Evolutionary conservation across 2,329 filamentous ascomycete species (phyloP), one percentile per base, ranked within the genome.

Genomic region (Talaromyces marneffei): DNA sequence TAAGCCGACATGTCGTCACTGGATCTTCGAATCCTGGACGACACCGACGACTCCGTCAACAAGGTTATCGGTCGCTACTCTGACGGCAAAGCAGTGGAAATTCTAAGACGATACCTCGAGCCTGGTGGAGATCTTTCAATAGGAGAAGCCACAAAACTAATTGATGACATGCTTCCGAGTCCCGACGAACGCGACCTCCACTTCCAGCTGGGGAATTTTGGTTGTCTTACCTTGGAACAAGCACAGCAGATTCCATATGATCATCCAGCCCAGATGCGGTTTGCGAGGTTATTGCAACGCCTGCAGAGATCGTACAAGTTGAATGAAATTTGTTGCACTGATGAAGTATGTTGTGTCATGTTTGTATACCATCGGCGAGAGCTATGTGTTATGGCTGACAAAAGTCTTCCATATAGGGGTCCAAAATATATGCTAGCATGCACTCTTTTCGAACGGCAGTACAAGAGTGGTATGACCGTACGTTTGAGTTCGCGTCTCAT

Each of bases 101-200:
- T 59, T 27, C 29, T 59, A 16, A 50, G 46, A 29, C 56, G 31
- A 29, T 59, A 37, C 7, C 56, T 59, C 6, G 56, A 59, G 18
- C 56, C 42, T 12, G 10, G n/a, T 29, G 31, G 42, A 8, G 56
- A 59, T 39, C n/a, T 59, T 10, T 48, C 16, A 1, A 37, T 37
- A 16, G 20, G 16, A 6, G 9, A 59, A 9, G 56, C 42, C 9
- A 2, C 18, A 8, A 46, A 37, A 18, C 12, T 37, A 16, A 12
- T 59, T 10, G 20, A 50, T 39, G 18, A 50, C n/a, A 59, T 59
- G 31, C 56, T 59, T 12, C 56, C 56, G 8, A 50, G 12, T 6
- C 8, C 20, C 0, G 18, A 59, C 10, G 18, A 39, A 29, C 18
- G 18, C 6, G 10, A 29, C 23, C 31, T 25, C 39, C 8, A 25